These are phyloP conservation scores for Adansonia rubrostipa DNA, from an alignment of 441 rosid species.

Conservation along the genomic window DNA sequence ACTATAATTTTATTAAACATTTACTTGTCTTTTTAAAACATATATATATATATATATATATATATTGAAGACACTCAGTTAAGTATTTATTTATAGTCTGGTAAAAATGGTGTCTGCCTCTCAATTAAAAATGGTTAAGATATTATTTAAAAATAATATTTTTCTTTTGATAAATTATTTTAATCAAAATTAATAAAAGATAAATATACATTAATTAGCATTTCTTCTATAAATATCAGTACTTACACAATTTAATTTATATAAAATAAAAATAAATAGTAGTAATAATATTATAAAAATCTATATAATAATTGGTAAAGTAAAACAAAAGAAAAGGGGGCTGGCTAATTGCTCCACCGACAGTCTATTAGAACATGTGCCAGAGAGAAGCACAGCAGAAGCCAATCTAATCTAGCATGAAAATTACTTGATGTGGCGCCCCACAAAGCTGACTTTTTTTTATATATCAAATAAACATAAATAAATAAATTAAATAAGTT, in stretches of 20 bases:
- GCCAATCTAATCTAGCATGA: constrained; percentile 13
- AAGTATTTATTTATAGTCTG: too few relatives aligned
- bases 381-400: constrained; percentile 26
- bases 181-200: too few relatives aligned
- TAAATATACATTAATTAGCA: too few relatives aligned
- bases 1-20: too few relatives aligned
- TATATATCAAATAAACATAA: not conserved
- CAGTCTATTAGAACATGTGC: constrained; percentile 35
- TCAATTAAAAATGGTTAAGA: not conserved
- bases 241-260: not conserved
- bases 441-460: not conserved
- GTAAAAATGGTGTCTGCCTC: not conserved
- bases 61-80: too few relatives aligned
- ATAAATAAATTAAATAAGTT: not conserved
- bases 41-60: too few relatives aligned
- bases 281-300: too few relatives aligned
- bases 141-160: not conserved
- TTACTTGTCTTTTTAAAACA: too few relatives aligned
- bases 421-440: constrained; percentile 19
- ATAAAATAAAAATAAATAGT: too few relatives aligned
- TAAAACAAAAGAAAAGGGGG: not conserved
- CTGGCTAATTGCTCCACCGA: constrained; percentile 41
- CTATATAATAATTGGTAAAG: not conserved
- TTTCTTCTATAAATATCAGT: too few relatives aligned
- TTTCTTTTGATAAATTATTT: too few relatives aligned